These are phyloP conservation scores for Ophiocordyceps australis DNA, from an alignment of 2,329 filamentous ascomycete genomes.

Conservation along the genomic window DNA sequence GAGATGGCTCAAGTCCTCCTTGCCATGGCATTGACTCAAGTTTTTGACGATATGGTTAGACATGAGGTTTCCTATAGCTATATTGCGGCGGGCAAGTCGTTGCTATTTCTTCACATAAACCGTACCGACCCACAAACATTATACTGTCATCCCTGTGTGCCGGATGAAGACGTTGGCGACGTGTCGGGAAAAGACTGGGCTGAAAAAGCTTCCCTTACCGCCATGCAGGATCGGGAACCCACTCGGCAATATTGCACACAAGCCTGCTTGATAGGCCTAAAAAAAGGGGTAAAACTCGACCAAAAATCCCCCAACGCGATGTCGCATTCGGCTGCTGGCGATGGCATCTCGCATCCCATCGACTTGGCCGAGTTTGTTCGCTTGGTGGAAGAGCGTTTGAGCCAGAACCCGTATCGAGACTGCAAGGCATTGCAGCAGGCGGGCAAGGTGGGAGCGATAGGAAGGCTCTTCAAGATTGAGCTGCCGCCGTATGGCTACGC, in stretches of 20 bases:
- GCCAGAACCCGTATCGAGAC: slow-evolving; percentile 3
- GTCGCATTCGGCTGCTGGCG: slow-evolving; percentile 2
- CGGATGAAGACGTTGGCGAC: slow-evolving; percentile 3
- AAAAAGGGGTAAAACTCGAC: slow-evolving; percentile 5
- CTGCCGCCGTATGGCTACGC: slow-evolving; percentile 6
- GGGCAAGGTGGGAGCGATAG: slow-evolving; percentile 1
- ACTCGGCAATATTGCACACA: slow-evolving; percentile 6
- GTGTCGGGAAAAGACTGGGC: slow-evolving; percentile 1
- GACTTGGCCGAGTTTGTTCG: slow-evolving; percentile 1
- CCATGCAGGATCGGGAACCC: slow-evolving; percentile 3
- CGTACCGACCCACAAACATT: slow-evolving; percentile 2
- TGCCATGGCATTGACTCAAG: slow-evolving; percentile 6
- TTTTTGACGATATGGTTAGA: slow-evolving; percentile 7
- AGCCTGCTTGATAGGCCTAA: slow-evolving; percentile 7
- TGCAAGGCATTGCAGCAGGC: slow-evolving; percentile 1
- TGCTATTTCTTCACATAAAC: slow-evolving; percentile 8
- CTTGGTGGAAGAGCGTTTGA: slow-evolving; percentile 3
- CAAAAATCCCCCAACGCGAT: slow-evolving; percentile 6
- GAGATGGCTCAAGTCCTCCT: slow-evolving; percentile 2
- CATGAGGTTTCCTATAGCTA: slow-evolving; percentile 8
- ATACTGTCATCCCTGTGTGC: slow-evolving; percentile 5
- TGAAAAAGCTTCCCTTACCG: slow-evolving; percentile 3
- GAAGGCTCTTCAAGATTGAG: slow-evolving; percentile 6
- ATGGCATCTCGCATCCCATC: slow-evolving; percentile 4
- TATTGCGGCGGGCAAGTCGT: slow-evolving; percentile 8